Base-by-base conservation (phyloP, 2,329 filamentous ascomycete species). In the Fusarium armeniacum region DNA sequence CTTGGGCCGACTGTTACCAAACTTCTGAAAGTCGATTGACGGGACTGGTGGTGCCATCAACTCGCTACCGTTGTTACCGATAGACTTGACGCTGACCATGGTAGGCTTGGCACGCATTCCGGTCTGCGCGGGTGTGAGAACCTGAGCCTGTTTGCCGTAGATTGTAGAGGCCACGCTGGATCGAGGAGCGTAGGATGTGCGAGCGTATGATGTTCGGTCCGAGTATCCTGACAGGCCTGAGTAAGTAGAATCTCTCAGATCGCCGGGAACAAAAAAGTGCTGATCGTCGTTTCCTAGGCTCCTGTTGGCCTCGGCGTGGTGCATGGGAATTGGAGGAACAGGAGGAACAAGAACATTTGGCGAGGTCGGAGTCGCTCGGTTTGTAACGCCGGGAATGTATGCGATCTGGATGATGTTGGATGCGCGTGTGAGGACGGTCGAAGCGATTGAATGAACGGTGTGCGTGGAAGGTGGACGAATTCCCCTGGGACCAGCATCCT, bases 381-480 rank as follows among this genome's bases (percentile, higher is more conserved):
- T 98, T 65, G 93, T 98, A 75, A 98, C 94, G 64, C 96, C 96
- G 16, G 96, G 96, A 71, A 99, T 98, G 80, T 98, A 99, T 58
- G 96, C 96, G 81, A 99, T 99, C 82, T 98, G 96, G 75, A 99
- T 99, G 78, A 99, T 95, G 83, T 99, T 99, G 76, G 96, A 98
- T 50, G 96, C 96, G 67, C 96, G 90, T 20, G 96, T 98, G 65
- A 98, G 87, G 62, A 98, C 94, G 28, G 95, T 98, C 12, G 94
- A 98, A 18, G 96, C 96, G 77, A 99, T 93, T 15, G 95, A 98
- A 75, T 91, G 88, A 57, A 95, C 91, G n/a, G 93, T 93, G 78
- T 96, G 90, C 45, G 93, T 92, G 13, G 94, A 96, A 58, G 91
- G 88, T 73, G 94, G 86, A 84, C 84, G 59, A 79, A 84, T 76